Evolutionary conservation across 371 early-diverging fungal genomes (phyloP).

Genomic region (Mucor piriformis): DNA sequence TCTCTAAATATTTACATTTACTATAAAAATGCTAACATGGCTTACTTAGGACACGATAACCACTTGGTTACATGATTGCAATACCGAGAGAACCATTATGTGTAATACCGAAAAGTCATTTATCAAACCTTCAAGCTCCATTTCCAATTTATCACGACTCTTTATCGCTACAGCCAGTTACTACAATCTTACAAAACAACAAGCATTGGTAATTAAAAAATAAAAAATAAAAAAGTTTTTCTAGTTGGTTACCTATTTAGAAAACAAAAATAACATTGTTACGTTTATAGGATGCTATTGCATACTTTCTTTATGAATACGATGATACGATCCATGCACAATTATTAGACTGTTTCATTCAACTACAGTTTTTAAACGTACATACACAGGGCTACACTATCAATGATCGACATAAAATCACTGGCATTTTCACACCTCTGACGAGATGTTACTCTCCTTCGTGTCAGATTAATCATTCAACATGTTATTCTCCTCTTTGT

Average conservation of each 20-base stretch:
- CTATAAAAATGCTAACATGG: neutral
- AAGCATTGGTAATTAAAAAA: conserved; percentile 24
- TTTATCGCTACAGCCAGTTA: conserved; percentile 30
- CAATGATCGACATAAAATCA: neutral
- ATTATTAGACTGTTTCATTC: conserved; percentile 25
- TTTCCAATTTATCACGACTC: conserved; percentile 20
- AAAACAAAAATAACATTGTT: conserved; percentile 9
- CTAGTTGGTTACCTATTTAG: conserved; percentile 7
- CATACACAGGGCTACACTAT: conserved; percentile 1
- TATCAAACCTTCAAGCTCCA: conserved; percentile 4
- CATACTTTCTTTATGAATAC: conserved; percentile 28
- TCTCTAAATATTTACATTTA: neutral
- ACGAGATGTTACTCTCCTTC: conserved; percentile 39
- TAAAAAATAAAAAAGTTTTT: neutral
- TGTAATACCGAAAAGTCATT: too few relatives aligned
- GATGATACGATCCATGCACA: conserved; percentile 22
- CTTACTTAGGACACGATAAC: too few relatives aligned
- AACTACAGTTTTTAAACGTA: conserved; percentile 9
- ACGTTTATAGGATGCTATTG: conserved; percentile 27
- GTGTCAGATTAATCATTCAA: conserved; percentile 16
- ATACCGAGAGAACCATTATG: too few relatives aligned
- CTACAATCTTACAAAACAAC: conserved; percentile 31
- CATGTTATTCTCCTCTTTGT: conserved; percentile 41
- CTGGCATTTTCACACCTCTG: conserved; percentile 34
- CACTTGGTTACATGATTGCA: too few relatives aligned